Evolutionary conservation across 306 rosid species (phyloP), one percentile per base, ranked within the genome.

Genomic region (Cucurbita ficifolia): DNA sequence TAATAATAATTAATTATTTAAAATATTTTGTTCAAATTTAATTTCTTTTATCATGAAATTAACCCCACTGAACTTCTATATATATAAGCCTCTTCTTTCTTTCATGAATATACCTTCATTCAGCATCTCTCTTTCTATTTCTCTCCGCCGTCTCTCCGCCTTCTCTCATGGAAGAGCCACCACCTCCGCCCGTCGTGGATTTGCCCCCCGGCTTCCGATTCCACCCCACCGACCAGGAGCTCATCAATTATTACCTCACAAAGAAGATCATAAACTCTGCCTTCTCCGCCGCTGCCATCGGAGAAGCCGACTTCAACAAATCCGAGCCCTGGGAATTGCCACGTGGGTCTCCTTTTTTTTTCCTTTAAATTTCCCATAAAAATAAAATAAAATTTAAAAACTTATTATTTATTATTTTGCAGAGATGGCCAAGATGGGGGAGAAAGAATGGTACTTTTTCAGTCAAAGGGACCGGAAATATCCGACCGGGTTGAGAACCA

Each of bases 241-340:
- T 94, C 80, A 84, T 94, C 3, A 80, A 86, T 51, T 42, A 0
- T 72, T 94, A 94, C 79, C 92, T 94, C 0, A 83, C 83, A 0
- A 82, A 84, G 70, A 94, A 94, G 80, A 96, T 88, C 1, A 42
- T 81, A 55, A 73, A 94, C 67, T 65, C 87, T 72, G 36, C 59
- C 63, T 91, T 94, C 91, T 74, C 73, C 65, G 93, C 99, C 42
- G 72, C 77, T 55, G 99, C 99, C 17, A 76, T 94, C 16, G 99
- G 89, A 4, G 97, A 91, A 68, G 99, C 92, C 49, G 99, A 94
- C 86, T 79, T 94, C 63, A 90, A 90, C 70, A 94, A 86, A 91
- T 89, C 82, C 55, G 99, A 94, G 10, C 97, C 97, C 2, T 94
- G 99, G 99, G 99, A 94, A 81, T 84, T 94, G 50, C 96, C 97